phyloP scores from a whole-genome alignment of 371 early-diverging fungal species.

The Mucor piriformis region DNA sequence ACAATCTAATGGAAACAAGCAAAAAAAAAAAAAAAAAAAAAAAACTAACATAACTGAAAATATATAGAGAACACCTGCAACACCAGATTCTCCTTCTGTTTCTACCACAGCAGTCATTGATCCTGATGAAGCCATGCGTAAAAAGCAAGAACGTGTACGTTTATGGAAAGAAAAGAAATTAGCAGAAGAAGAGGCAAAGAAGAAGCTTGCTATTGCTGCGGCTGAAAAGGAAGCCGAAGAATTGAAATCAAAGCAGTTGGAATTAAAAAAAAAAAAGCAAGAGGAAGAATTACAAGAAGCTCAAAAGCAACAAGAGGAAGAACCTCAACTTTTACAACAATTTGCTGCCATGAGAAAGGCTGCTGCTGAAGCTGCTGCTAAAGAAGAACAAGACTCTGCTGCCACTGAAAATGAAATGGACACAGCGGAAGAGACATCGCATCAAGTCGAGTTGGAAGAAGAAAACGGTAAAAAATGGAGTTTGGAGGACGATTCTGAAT shows the following conservation, averaged over 20 bases:
- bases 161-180: conserved; percentile 69
- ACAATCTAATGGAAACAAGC: too few relatives aligned
- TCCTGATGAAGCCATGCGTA: conserved; percentile 64
- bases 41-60: not conserved
- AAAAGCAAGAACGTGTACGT: conserved; percentile 73
- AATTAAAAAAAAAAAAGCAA: conserved; percentile 13
- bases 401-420: conserved; percentile 14
- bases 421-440: conserved; percentile 23
- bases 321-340: conserved; percentile 26
- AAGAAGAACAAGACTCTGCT: conserved; percentile 18
- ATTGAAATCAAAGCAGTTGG: conserved; percentile 16
- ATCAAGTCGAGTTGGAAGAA: conserved; percentile 12
- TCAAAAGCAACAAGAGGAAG: conserved; percentile 38
- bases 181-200: conserved; percentile 36
- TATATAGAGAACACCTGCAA: not conserved
- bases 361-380: conserved; percentile 21
- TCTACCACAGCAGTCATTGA: conserved; percentile 20
- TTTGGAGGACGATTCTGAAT: conserved; percentile 27
- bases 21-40: too few relatives aligned
- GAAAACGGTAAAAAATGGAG: conserved; percentile 30
- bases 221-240: conserved; percentile 18
- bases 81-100: not conserved
- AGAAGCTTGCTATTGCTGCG: conserved; percentile 17
- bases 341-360: conserved; percentile 35
- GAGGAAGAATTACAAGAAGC: conserved; percentile 35